A percentile compares a stretch with the other conserved stretches of the same genome.
Evolutionary conservation across 2,329 filamentous ascomycete genomes (phyloP).

Genomic region (Exserohilum rostratum): DNA sequence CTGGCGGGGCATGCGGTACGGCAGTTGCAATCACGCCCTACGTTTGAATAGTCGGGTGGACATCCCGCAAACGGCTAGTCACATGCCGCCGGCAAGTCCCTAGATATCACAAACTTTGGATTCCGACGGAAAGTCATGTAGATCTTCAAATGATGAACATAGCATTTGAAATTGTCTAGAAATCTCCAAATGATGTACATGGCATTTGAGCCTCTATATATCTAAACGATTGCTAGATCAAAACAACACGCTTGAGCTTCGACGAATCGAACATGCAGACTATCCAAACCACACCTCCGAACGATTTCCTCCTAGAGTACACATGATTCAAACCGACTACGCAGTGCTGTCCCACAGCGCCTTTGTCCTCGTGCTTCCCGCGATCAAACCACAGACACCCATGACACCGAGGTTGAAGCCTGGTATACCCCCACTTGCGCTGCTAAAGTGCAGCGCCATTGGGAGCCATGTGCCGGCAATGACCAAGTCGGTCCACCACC

Average conservation of each 20-base stretch:
- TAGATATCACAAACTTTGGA: too few species aligned
- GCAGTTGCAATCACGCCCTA: too few species aligned
- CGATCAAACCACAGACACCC: slow-evolving; percentile 51
- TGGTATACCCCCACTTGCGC: slow-evolving; percentile 47
- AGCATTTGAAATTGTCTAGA: too few species aligned
- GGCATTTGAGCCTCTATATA: too few species aligned
- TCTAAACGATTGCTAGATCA: too few species aligned
- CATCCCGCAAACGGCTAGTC: slow-evolving; percentile 23
- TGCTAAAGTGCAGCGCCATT: slow-evolving; percentile 52
- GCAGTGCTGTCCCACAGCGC: slow-evolving; percentile 34
- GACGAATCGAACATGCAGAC: too few species aligned
- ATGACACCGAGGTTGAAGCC: slow-evolving; percentile 54
- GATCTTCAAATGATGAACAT: too few species aligned
- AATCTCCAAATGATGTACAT: background rate
- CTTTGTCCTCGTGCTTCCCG: slow-evolving; percentile 42
- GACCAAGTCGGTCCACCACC: slow-evolving; percentile 53
- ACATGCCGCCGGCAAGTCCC: background rate
- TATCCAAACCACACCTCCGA: too few species aligned
- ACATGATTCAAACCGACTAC: background rate
- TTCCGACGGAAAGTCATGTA: too few species aligned
- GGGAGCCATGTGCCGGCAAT: slow-evolving; percentile 53
- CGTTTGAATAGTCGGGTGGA: slow-evolving; percentile 21
- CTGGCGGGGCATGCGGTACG: background rate
- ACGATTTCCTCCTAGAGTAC: too few species aligned
- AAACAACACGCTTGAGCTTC: too few species aligned